Base-by-base conservation (phyloP, 495 filamentous ascomycete species). In the Amphirosellinia nigrospora region DNA sequence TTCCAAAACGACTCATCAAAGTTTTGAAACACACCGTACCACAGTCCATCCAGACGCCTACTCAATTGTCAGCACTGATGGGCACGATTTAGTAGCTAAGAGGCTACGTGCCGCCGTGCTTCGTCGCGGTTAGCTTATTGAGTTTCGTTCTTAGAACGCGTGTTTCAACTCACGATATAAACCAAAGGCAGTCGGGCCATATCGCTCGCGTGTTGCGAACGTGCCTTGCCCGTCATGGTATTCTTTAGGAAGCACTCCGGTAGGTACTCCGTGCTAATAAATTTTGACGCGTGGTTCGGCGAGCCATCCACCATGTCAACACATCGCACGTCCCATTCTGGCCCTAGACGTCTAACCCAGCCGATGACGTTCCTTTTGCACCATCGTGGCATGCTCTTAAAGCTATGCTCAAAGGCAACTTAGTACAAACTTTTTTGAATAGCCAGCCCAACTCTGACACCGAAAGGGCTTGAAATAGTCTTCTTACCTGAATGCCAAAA, bases 1-100 rank as follows among this genome's bases (percentile, higher is more conserved):
- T 70, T 71, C 80, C 80, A 81, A 60, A 77, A 79, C 56, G 80
- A 77, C 38, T 73, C 70, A 34, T 82, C 80, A 36, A 80, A 61
- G 69, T 69, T 69, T 30, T 74, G 64, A 50, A 81, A 64, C 21
- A 61, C 9, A 76, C 23, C 19, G 50, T 73, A 0, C 75, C 80
- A 23, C 73, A 74, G 65, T 82, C 80, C 70, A 80, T 72, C 69
- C 71, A 82, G 0, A 81, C 72, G 11, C 80, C 78, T 7, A 73
- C 75, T 69, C 77, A 64, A 6, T 23, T 13, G 48, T 50, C 19
- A 64, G n/a, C 16, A 21, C n/a, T 63, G 9, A 39, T 56, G 30
- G 4, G 15, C 2, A 4, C 30, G 32, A 6, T 19, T 58, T 6
- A 9, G 16, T 2, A 30, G 53, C 1, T 58, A 62, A n/a, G 39